Evolutionary conservation across 495 filamentous ascomycete genomes (phyloP).

Genomic region (Neurospora intermedia): DNA sequence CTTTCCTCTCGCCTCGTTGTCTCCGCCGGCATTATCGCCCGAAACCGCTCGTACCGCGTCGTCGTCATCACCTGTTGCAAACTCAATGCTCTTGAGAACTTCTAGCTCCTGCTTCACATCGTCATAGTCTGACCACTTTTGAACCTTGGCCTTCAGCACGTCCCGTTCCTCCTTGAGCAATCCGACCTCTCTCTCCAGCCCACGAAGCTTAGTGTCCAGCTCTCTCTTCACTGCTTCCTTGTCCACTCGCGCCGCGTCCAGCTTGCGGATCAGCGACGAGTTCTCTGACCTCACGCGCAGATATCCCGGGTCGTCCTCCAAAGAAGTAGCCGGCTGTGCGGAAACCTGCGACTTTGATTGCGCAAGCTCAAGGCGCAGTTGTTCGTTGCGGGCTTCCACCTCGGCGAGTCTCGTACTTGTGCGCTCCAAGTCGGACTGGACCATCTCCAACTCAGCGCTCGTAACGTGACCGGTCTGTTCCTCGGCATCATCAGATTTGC

Average conservation of each 20-base stretch:
- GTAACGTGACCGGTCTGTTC: constrained; percentile 52
- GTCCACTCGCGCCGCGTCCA: constrained; percentile 74
- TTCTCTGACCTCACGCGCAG: constrained; percentile 85
- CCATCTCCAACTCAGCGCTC: constrained; percentile 86
- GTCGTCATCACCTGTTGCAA: constrained; percentile 82
- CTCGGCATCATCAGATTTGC: constrained; percentile 54
- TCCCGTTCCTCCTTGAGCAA: constrained; percentile 59
- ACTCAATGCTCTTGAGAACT: constrained; percentile 95
- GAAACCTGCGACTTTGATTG: constrained; percentile 71
- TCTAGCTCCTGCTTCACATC: constrained; percentile 93
- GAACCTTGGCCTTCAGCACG: constrained; percentile 62
- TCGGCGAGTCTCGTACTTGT: constrained; percentile 81
- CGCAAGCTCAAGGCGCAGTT: constrained; percentile 79
- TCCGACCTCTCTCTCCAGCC: constrained; percentile 61
- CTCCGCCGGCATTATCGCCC: constrained; percentile 37
- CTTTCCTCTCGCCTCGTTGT: constrained; percentile 39
- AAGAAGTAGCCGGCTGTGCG: constrained; percentile 39
- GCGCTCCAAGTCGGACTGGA: constrained; percentile 81
- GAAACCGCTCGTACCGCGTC: constrained; percentile 32
- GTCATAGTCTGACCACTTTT: constrained; percentile 89
- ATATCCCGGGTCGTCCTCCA: constrained; percentile 83
- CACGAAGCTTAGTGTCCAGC: constrained; percentile 59
- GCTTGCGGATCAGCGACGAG: constrained; percentile 71
- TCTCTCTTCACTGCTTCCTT: constrained; percentile 66
- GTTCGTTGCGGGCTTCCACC: constrained; percentile 89